A percentile compares a stretch with the other conserved stretches of the same genome.
Conservation (phyloP, 768 basidiomycete genomes). For the Mycena amicta region DNA sequence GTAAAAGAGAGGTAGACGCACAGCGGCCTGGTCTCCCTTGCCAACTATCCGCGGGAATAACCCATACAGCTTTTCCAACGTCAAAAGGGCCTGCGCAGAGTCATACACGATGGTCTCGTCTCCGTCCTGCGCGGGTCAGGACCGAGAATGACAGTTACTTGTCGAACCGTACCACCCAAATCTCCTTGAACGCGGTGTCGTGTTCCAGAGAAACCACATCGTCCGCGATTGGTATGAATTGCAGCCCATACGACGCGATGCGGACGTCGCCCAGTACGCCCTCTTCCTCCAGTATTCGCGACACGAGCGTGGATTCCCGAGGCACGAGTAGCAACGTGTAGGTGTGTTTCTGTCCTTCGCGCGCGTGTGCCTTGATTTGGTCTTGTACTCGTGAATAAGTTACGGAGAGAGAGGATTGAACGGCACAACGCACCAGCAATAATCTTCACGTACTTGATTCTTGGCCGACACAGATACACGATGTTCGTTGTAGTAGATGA, state of each 20-base stretch:
- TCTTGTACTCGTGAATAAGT: constrained; percentile 51
- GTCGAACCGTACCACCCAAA: constrained; percentile 79
- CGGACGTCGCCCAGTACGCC: constrained; percentile 97
- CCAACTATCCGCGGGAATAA: constrained; percentile 88
- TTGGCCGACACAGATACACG: constrained; percentile 89
- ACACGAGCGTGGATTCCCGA: constrained; percentile 81
- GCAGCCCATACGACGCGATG: constrained; percentile 85
- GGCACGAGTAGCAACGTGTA: constrained; percentile 91
- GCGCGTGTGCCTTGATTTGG: constrained; percentile 84
- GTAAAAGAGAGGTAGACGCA: constrained; percentile 33
- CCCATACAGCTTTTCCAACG: constrained; percentile 85
- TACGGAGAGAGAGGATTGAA: constrained; percentile 21
- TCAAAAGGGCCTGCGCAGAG: constrained; percentile 82
- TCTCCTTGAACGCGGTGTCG: constrained; percentile 82
- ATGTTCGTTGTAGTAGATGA: constrained; percentile 84
- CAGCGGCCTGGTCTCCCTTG: constrained; percentile 88
- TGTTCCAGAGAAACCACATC: constrained; percentile 92
- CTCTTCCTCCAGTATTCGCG: constrained; percentile 88
- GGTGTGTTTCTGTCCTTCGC: constrained; percentile 72
- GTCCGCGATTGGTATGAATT: constrained; percentile 91
- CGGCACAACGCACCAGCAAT: constrained; percentile 74
- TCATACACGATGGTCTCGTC: constrained; percentile 91
- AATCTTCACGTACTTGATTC: constrained; percentile 82
- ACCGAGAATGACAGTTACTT: constrained; percentile 1
- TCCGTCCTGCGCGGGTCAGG: constrained; percentile 64